Percentiles rank a stretch among this genome's conserved stretches.
Evolutionary conservation across 169 alveolate species (phyloP).

Genomic region (Theileria equi): DNA sequence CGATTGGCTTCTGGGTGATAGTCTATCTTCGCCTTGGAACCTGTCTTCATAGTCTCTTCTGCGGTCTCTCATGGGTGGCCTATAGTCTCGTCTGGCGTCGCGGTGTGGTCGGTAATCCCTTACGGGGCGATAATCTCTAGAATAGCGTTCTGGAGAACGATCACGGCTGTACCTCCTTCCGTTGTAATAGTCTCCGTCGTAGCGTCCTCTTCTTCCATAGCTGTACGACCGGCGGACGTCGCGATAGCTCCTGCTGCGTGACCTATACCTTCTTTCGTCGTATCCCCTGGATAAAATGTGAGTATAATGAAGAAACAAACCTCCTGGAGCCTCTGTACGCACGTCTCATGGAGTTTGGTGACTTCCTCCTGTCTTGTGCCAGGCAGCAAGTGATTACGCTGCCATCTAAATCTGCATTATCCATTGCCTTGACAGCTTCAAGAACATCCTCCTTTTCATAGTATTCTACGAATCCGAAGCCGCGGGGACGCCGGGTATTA

Average conservation of each 20-base stretch:
- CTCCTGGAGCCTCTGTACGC: conserved; percentile 31
- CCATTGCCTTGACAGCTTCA: conserved; percentile 84
- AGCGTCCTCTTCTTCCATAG: conserved; percentile 30
- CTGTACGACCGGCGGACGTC: conserved; percentile 38
- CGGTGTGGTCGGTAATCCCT: background rate
- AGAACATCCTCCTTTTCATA: conserved; percentile 81
- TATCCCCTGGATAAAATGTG: conserved; percentile 2
- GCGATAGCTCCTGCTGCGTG: conserved; percentile 47
- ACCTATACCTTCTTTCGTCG: conserved; percentile 16
- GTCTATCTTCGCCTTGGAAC: background rate
- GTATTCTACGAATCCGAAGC: conserved; percentile 89
- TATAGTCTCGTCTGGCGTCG: conserved; percentile 16
- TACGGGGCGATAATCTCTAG: background rate
- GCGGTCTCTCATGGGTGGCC: background rate
- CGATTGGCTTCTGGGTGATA: background rate
- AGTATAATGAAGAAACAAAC: no score
- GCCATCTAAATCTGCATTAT: conserved; percentile 83
- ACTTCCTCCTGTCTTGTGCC: conserved; percentile 89
- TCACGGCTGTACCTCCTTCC: conserved; percentile 30
- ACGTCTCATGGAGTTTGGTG: conserved; percentile 84
- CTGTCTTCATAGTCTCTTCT: conserved; percentile 31
- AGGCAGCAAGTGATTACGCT: conserved; percentile 78
- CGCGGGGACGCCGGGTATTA: conserved; percentile 80
- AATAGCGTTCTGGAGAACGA: conserved; percentile 1
- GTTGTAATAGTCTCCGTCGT: background rate